Evolutionary conservation across 2,329 filamentous ascomycete species (phyloP).

Genomic region (Colletotrichum spaethianum): DNA sequence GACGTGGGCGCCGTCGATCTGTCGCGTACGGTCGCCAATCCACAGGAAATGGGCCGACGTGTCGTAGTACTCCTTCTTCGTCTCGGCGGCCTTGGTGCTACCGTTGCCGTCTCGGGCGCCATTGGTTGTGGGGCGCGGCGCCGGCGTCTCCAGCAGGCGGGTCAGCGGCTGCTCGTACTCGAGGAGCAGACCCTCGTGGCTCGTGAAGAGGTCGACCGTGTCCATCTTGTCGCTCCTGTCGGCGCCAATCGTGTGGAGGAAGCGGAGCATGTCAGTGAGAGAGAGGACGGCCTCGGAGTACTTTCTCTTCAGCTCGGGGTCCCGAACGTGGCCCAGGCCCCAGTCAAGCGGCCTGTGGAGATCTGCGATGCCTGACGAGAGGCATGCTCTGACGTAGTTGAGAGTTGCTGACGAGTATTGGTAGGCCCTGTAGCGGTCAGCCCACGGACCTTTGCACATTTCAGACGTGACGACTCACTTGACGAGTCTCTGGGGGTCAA

Average conservation of each 20-base stretch:
- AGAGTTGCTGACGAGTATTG: conserved; percentile 95
- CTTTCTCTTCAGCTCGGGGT: conserved; percentile 85
- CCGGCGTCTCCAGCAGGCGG: conserved; percentile 78
- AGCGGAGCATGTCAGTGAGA: conserved; percentile 91
- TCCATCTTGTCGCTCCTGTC: conserved; percentile 87
- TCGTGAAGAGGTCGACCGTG: conserved; percentile 95
- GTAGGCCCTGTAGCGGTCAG: conserved; percentile 75
- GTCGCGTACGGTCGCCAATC: conserved; percentile 96
- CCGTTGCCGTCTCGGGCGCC: conserved; percentile 51
- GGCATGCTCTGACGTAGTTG: conserved; percentile 89
- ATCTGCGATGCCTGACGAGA: conserved; percentile 92
- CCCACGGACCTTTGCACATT: neutral
- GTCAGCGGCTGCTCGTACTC: conserved; percentile 95
- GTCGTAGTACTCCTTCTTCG: conserved; percentile 82
- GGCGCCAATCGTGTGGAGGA: conserved; percentile 94
- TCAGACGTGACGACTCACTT: conserved; percentile 58
- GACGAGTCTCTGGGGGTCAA: conserved; percentile 88
- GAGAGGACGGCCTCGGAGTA: conserved; percentile 88
- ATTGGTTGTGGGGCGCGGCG: conserved; percentile 48
- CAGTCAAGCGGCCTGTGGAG: conserved; percentile 95
- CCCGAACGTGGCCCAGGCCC: conserved; percentile 91
- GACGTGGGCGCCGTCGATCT: conserved; percentile 93
- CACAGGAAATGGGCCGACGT: conserved; percentile 97
- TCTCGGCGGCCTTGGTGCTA: conserved; percentile 58
- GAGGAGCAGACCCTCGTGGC: conserved; percentile 92